These are phyloP conservation scores for Diutina ranongensis DNA, from an alignment of 1,139 yeast species.

Conservation along the genomic window DNA sequence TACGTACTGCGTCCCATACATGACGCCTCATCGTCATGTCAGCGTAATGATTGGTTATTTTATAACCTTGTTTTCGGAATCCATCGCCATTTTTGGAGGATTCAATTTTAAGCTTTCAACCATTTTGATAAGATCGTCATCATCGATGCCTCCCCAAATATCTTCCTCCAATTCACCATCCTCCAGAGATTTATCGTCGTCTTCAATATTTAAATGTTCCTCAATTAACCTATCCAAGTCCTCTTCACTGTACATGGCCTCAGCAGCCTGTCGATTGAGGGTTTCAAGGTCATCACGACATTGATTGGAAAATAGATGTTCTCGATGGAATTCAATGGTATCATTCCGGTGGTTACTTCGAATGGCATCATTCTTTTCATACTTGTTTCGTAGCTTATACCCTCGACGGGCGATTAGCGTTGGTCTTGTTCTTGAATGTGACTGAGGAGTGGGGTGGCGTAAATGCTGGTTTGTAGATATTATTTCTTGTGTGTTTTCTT, in stretches of 20 bases:
- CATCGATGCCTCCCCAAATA: slow-evolving; percentile 1
- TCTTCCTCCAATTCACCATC: not conserved
- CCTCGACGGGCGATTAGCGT: not conserved
- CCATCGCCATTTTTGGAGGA: not conserved
- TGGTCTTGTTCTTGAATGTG: not conserved
- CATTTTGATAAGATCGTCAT: not conserved
- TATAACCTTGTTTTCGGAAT: too few relatives aligned
- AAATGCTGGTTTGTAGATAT: not conserved
- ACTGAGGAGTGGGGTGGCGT: not conserved
- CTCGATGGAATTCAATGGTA: not conserved
- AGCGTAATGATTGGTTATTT: too few relatives aligned
- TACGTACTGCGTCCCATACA: too few relatives aligned
- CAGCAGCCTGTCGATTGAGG: not conserved
- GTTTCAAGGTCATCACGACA: not conserved
- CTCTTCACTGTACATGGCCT: not conserved
- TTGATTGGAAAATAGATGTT: not conserved
- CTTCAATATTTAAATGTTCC: not conserved
- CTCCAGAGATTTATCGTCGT: not conserved
- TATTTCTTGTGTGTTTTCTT: not conserved
- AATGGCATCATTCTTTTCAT: not conserved
- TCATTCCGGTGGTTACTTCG: not conserved
- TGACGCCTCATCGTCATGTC: too few relatives aligned
- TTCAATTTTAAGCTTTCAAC: not conserved
- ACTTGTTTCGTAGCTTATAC: not conserved
- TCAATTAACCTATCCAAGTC: not conserved